A percentile compares a stretch with the other conserved stretches of the same genome.
Evolutionary conservation across 345 rosid species (phyloP).

Genomic region (Eucalyptus marginata): DNA sequence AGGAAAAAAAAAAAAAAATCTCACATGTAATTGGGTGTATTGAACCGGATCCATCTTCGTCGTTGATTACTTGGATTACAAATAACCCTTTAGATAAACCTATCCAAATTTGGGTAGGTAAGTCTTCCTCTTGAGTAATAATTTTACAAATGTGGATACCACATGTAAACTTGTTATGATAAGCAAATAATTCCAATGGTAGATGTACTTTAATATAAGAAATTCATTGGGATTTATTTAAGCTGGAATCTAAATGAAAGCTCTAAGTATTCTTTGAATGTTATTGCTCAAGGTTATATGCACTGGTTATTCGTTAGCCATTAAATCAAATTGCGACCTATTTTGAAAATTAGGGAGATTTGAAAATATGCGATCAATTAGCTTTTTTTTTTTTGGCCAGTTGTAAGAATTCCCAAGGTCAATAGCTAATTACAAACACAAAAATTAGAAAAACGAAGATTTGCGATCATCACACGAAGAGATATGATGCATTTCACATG

Average conservation of each 20-base stretch:
- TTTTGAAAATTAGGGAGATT: neutral
- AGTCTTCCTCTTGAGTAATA: neutral
- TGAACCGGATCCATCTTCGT: neutral
- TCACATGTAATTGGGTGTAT: accelerated
- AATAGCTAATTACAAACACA: accelerated
- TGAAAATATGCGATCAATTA: neutral
- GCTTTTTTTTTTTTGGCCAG: accelerated
- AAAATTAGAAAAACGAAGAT: neutral
- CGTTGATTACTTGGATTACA: neutral
- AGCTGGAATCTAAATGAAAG: neutral
- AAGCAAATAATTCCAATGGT: neutral
- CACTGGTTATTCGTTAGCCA: neutral
- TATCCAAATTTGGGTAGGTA: neutral
- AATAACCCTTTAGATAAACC: neutral
- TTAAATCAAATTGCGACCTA: neutral
- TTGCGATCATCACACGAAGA: accelerated
- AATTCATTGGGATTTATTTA: neutral
- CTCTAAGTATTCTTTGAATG: neutral
- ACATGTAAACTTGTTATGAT: neutral
- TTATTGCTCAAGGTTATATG: neutral
- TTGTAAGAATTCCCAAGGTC: neutral
- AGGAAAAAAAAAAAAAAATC: neutral
- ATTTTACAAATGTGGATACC: neutral
- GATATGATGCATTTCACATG: neutral
- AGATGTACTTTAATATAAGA: neutral